phyloP scores from a whole-genome alignment of 306 rosid genomes.

The Lagenaria siceraria region DNA sequence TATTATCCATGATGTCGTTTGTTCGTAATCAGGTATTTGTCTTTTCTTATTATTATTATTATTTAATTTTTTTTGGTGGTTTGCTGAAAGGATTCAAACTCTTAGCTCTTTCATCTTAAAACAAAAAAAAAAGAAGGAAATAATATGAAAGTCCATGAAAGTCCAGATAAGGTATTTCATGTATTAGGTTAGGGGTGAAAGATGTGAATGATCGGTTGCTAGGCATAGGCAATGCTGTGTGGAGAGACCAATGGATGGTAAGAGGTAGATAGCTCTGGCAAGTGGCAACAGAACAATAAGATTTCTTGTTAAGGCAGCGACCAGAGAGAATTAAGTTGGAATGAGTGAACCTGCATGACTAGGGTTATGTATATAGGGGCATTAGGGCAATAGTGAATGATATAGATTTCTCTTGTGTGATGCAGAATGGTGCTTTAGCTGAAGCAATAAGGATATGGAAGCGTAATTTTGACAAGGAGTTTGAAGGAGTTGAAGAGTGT shows the following conservation, averaged over 20 bases:
- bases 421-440: conserved; percentile 93
- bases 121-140: not conserved
- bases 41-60: not conserved
- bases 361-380: not conserved
- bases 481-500: conserved; percentile 97
- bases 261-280: not conserved
- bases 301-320: not conserved
- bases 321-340: not conserved
- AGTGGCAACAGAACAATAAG: not conserved
- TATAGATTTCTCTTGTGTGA: conserved; percentile 17
- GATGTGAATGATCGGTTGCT: not conserved
- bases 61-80: not conserved
- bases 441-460: conserved; percentile 95
- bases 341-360: not conserved
- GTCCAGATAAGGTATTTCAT: not conserved
- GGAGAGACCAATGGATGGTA: not conserved
- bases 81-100: not conserved
- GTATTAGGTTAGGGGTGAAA: not conserved
- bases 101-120: not conserved
- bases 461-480: conserved; percentile 87
- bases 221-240: not conserved
- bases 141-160: too few relatives aligned
- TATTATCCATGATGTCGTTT: conserved; percentile 83
- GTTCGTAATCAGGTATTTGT: conserved; percentile 79
- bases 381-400: not conserved